Percentiles rank a stretch among this genome's conserved stretches.
Conservation (phyloP, 2,329 filamentous ascomycete genomes). For the Calonectria hongkongensis region DNA sequence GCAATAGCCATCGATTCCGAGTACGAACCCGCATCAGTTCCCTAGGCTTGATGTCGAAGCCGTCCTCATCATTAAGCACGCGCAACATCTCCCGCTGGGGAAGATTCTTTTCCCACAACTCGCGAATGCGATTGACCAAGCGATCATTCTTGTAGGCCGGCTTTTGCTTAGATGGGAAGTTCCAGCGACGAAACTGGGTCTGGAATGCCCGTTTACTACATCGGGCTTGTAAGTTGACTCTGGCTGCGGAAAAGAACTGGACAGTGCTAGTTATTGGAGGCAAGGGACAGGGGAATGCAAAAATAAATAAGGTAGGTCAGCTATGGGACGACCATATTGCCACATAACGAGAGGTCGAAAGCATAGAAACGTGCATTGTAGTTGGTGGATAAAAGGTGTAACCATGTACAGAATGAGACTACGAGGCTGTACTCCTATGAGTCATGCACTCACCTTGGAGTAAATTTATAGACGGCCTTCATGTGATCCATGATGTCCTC, state of each 20-base stretch:
- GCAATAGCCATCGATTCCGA: conserved; percentile 80
- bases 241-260: background rate
- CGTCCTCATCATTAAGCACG: conserved; percentile 80
- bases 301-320: background rate
- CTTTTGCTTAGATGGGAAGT: conserved; percentile 84
- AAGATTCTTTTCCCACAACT: conserved; percentile 86
- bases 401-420: conserved; percentile 10
- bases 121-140: conserved; percentile 81
- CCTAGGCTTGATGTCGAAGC: conserved; percentile 82
- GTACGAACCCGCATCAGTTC: conserved; percentile 82
- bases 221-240: conserved; percentile 45
- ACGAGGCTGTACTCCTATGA: background rate
- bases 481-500: conserved; percentile 85
- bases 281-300: background rate
- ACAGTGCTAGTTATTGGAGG: background rate
- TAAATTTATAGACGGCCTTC: conserved; percentile 78
- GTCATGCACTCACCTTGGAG: conserved; percentile 76
- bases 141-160: conserved; percentile 81
- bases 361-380: background rate
- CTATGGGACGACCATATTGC: background rate
- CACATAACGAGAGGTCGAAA: background rate
- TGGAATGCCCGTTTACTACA: conserved; percentile 84
- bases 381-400: conserved; percentile 9
- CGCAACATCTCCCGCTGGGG: conserved; percentile 84
- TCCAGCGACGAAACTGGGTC: conserved; percentile 85